Base-by-base conservation (phyloP, 179 eudicot species). In the Drosera spatulata region DNA sequence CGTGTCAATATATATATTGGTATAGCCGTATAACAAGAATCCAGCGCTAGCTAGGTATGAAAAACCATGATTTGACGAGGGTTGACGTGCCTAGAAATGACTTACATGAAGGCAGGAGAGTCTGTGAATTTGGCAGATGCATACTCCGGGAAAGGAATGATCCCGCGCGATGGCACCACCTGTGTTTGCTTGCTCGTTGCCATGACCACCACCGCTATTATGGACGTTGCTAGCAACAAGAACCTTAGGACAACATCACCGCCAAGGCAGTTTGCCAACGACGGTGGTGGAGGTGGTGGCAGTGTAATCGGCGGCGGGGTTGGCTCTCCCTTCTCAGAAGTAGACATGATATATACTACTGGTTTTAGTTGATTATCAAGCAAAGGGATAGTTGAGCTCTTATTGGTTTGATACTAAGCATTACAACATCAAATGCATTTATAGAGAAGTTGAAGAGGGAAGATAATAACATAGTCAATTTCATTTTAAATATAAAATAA, bases 41-140 rank as follows among this genome's bases (percentile, higher is more conserved):
- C 2, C 11, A 46, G 11, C 49, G 1, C 2, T 10, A 6, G 9
- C 11, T 46, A 46, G 6, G 6, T 5, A 45, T 45, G 0, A 0
- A 1, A 46, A 46, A 46, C 11, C 49, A 46, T 6, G 2, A 46
- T 46, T 46, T 46, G 49, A 46, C 9, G 11, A 10, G 49, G 37
- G 33, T 22, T 1, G 33, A 22, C 9, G 39, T 10, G 46, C 33
- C 40, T 45, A n/a, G 4, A n/a, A 13, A 5, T 7, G 10, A 67
- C 81, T 73, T 59, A 79, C 87, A 77, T 70, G 61, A 79, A 72
- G 53, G 87, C 84, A 2, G 87, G 82, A 13, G 82, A 77, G 65
- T 80, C 50, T 4, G 55, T 53, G 62, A 70, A 80, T 45, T 75
- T 73, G 41, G 85, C 81, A 0, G 69, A 0, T 10, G 10, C 4